These are phyloP conservation scores for Butyriboletus pseudospeciosus DNA, from an alignment of 1,284 basidiomycete species.

Conservation along the genomic window DNA sequence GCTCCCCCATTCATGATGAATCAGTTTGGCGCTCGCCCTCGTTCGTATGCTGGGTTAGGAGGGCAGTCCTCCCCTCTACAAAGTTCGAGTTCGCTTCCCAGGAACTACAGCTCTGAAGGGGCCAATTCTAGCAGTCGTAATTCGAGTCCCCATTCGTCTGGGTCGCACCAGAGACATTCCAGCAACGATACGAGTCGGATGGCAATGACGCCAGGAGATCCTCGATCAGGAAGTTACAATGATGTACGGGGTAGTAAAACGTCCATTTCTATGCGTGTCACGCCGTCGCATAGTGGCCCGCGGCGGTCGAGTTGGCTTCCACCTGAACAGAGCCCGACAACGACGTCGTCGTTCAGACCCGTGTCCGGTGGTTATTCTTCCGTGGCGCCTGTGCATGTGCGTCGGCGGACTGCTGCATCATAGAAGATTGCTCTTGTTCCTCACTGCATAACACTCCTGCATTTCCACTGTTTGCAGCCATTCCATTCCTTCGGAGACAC, in stretches of 20 bases:
- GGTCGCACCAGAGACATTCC: constrained; percentile 28
- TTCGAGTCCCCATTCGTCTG: constrained; percentile 18
- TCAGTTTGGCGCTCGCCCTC: constrained; percentile 36
- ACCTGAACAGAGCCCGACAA: constrained; percentile 10
- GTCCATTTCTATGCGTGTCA: constrained; percentile 4
- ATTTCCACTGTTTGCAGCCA: constrained; percentile 9
- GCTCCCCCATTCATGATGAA: constrained; percentile 71
- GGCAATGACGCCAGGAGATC: constrained; percentile 8
- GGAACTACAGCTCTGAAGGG: constrained; percentile 26
- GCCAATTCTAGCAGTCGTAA: constrained; percentile 15
- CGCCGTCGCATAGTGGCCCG: constrained; percentile 7
- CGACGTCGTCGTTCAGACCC: constrained; percentile 16
- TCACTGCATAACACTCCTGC: neutral
- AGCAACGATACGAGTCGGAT: constrained; percentile 27
- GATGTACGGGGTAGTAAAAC: constrained; percentile 15
- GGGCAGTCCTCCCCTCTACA: constrained; percentile 25
- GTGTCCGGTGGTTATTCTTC: constrained; percentile 17
- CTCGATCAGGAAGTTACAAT: constrained; percentile 16
- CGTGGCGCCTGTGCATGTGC: constrained; percentile 10
- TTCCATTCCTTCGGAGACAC: constrained; percentile 21
- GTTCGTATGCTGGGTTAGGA: constrained; percentile 16
- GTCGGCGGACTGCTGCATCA: constrained; percentile 21
- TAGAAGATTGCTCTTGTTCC: constrained; percentile 12
- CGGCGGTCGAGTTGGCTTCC: constrained; percentile 27
- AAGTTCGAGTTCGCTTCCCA: constrained; percentile 15